These are phyloP conservation scores for Boehmeria nivea DNA, from an alignment of 306 rosid species.

Conservation along the genomic window DNA sequence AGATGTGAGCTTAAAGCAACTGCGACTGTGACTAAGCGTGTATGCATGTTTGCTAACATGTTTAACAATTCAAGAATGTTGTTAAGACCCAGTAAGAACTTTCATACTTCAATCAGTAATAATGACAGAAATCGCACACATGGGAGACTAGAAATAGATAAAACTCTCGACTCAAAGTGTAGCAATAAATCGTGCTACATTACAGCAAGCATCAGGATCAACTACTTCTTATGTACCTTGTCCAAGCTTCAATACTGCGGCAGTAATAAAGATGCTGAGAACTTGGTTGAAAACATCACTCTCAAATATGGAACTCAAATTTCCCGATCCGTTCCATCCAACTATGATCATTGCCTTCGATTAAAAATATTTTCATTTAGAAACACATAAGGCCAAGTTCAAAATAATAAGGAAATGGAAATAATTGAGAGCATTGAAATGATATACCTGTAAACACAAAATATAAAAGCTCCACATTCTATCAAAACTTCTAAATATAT, in stretches of 20 bases:
- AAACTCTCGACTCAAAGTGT: too few species aligned
- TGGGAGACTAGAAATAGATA: too few species aligned
- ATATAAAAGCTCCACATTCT: constrained; percentile 97
- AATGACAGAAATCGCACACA: too few species aligned
- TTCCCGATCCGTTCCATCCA: constrained; percentile 78
- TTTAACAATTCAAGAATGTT: too few species aligned
- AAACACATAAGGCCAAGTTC: constrained; percentile 15
- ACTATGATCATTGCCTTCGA: constrained; percentile 85
- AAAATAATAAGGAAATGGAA: constrained; percentile 10
- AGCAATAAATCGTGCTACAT: too few species aligned
- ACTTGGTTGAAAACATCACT: constrained; percentile 82
- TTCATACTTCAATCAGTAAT: too few species aligned
- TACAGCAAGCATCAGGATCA: constrained; percentile 7
- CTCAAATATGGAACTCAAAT: constrained; percentile 53
- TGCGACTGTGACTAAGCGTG: too few species aligned
- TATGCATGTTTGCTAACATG: too few species aligned
- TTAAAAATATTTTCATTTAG: constrained; percentile 26
- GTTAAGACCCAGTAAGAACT: too few species aligned
- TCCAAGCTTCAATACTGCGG: constrained; percentile 86
- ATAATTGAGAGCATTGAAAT: not conserved
- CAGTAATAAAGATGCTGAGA: constrained; percentile 88
- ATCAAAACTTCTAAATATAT: constrained; percentile 88
- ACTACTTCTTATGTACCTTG: constrained; percentile 61
- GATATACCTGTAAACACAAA: constrained; percentile 71
- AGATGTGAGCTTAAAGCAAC: too few species aligned